Evolutionary conservation across 2,329 filamentous ascomycete genomes (phyloP).

Genomic region (Aspergillus melleus): DNA sequence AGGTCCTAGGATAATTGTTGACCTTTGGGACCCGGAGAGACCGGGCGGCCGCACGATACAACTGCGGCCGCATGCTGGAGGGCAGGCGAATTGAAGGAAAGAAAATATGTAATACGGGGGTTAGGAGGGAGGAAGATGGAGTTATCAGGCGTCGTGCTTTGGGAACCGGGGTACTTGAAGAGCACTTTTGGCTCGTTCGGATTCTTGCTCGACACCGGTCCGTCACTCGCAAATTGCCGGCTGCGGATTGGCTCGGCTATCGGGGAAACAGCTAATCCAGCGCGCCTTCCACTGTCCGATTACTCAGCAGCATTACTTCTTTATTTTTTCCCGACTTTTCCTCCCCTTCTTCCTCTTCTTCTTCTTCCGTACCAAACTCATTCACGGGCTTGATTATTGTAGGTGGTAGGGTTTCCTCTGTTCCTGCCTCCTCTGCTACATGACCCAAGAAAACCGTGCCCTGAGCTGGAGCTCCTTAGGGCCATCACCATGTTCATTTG

Average conservation of each 20-base stretch:
- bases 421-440: slow-evolving; percentile 62
- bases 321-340: slow-evolving; percentile 16
- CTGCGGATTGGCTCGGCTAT: slow-evolving; percentile 38
- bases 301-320: slow-evolving; percentile 17
- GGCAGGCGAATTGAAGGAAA: slow-evolving; percentile 14
- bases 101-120: slow-evolving; percentile 15
- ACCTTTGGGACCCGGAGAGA: slow-evolving; percentile 53
- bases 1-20: slow-evolving; percentile 69
- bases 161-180: slow-evolving; percentile 22
- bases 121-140: slow-evolving; percentile 18
- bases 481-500: slow-evolving; percentile 22
- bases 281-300: neutral
- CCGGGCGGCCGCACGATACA: slow-evolving; percentile 62
- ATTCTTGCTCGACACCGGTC: slow-evolving; percentile 33
- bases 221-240: slow-evolving; percentile 40
- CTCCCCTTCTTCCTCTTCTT: slow-evolving; percentile 22
- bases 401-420: slow-evolving; percentile 52
- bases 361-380: slow-evolving; percentile 54
- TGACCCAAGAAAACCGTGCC: slow-evolving; percentile 61
- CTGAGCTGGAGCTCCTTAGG: slow-evolving; percentile 67
- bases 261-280: slow-evolving; percentile 34
- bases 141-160: slow-evolving; percentile 25
- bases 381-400: slow-evolving; percentile 65
- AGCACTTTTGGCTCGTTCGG: slow-evolving; percentile 29
- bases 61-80: slow-evolving; percentile 63